These are phyloP conservation scores for Escovopsis sp. DNA, from an alignment of 2,329 filamentous ascomycete species.

Conservation along the genomic window DNA sequence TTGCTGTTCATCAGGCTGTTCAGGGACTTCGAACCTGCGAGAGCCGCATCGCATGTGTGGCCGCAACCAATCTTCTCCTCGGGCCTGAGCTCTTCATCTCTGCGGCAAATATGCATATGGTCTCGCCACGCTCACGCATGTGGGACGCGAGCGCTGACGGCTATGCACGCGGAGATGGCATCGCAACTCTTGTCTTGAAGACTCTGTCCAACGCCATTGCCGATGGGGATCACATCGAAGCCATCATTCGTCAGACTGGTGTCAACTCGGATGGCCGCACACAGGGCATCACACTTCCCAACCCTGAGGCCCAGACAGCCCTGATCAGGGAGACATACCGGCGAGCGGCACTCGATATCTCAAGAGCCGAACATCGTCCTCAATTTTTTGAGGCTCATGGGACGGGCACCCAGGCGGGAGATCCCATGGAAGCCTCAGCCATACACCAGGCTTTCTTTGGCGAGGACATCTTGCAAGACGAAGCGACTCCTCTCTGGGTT, in stretches of 20 bases:
- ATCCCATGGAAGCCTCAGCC: conserved; percentile 4
- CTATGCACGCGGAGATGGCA: conserved; percentile 27
- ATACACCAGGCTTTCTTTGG: conserved; percentile 1
- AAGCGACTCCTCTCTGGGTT: conserved; percentile 7
- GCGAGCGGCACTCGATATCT: conserved; percentile 14
- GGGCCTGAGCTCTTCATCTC: conserved; percentile 10
- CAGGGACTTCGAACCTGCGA: conserved; percentile 19
- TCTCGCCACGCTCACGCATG: conserved; percentile 6
- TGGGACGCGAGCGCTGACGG: conserved; percentile 30
- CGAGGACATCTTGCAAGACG: not conserved
- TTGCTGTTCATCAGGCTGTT: conserved; percentile 10
- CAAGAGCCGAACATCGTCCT: conserved; percentile 9
- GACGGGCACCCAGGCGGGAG: conserved; percentile 23
- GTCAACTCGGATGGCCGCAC: conserved; percentile 28
- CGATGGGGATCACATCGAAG: conserved; percentile 25
- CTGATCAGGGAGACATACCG: conserved; percentile 17
- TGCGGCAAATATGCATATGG: conserved; percentile 7
- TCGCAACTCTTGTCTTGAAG: conserved; percentile 30
- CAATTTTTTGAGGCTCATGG: conserved; percentile 21
- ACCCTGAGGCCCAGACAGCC: conserved; percentile 6
- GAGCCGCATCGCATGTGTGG: conserved; percentile 6
- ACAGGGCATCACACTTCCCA: conserved; percentile 21
- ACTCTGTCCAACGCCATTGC: conserved; percentile 25
- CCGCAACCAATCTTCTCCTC: conserved; percentile 24
- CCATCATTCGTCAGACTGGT: conserved; percentile 19